Evolutionary conservation across 75 land plant genomes (phyloP), one percentile per base, ranked within the genome.

Genomic region (Cunninghamia lanceolata): DNA sequence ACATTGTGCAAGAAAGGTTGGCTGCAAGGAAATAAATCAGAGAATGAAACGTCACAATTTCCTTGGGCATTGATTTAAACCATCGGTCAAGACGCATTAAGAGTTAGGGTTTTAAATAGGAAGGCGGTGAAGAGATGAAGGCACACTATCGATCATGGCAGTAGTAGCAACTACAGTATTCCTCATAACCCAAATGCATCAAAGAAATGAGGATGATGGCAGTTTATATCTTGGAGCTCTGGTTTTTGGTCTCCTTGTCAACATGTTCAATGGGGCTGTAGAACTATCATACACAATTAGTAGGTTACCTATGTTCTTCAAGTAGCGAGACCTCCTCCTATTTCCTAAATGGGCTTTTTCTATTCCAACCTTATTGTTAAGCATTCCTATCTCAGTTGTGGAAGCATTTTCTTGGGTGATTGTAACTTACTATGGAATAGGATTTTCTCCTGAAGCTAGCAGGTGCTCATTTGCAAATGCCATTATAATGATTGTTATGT

Each of bases 241-340:
- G 5, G 89, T 90, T 85, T 90, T 70, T 11, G 82, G 70, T 5
- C 68, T 90, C 53, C 34, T 86, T 14, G 46, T 35, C 13, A 68
- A 79, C 88, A 86, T 90, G 91, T 90, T 90, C 91, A 84, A 86
- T 38, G 91, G 91, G 9, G 83, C 79, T 39, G 82, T 85, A 30
- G 88, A 90, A 54, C 56, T 90, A n/a, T 6, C 88, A 21, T 53
- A 88, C 84, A 92, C 88, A 21, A 82, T 91, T 76, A 38, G 19
- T 38, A 77, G 87, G 80, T 86, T 89, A 32, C 88, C 88, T 17
- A 34, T 87, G 3, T 87, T 84, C 70, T 89, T 87, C 79, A 89
- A 87, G 50, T 84, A 87, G 14, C 63, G 86, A 32, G 86, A 87
- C 13, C 35, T 90, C 0, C 30, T 90, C 17, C 35, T 82, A 34